These are phyloP conservation scores for Davidsoniella virescens DNA, from an alignment of 2,329 filamentous ascomycete genomes.

Conservation along the genomic window DNA sequence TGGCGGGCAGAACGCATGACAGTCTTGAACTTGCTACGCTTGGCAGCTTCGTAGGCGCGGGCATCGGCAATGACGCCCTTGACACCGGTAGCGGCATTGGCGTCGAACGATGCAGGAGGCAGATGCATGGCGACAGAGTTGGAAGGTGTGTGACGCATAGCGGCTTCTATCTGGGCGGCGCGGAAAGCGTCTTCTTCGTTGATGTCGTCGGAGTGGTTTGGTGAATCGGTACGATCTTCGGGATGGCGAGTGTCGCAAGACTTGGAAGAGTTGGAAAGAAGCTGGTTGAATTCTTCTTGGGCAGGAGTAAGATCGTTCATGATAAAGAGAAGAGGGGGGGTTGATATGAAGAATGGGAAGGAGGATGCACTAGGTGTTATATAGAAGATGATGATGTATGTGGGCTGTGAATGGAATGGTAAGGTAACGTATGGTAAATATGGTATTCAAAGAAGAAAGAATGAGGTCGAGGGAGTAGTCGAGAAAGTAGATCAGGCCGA, in stretches of 20 bases:
- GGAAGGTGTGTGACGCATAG: conserved; percentile 46
- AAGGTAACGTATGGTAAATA: neutral
- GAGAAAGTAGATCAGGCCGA: conserved; percentile 2
- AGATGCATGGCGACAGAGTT: conserved; percentile 37
- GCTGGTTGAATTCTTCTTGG: conserved; percentile 49
- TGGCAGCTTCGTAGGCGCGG: conserved; percentile 55
- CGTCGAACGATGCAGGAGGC: conserved; percentile 46
- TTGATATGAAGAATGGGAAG: conserved; percentile 2
- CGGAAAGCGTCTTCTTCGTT: conserved; percentile 40
- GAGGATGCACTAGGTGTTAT: conserved; percentile 3
- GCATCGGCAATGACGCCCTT: conserved; percentile 81
- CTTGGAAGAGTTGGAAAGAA: conserved; percentile 39
- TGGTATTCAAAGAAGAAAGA: neutral
- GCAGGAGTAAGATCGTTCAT: conserved; percentile 42
- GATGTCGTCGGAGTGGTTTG: conserved; percentile 28
- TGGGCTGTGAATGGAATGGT: neutral
- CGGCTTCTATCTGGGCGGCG: conserved; percentile 40
- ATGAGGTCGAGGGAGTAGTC: neutral
- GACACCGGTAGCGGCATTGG: conserved; percentile 58
- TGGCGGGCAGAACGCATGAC: conserved; percentile 35
- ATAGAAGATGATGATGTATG: conserved; percentile 2
- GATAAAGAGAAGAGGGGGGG: conserved; percentile 19
- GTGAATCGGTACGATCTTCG: conserved; percentile 37
- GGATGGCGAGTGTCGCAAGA: conserved; percentile 29
- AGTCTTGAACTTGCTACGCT: conserved; percentile 37